Conservation (phyloP, 2,329 filamentous ascomycete genomes). For the Capronia epimyces region DNA sequence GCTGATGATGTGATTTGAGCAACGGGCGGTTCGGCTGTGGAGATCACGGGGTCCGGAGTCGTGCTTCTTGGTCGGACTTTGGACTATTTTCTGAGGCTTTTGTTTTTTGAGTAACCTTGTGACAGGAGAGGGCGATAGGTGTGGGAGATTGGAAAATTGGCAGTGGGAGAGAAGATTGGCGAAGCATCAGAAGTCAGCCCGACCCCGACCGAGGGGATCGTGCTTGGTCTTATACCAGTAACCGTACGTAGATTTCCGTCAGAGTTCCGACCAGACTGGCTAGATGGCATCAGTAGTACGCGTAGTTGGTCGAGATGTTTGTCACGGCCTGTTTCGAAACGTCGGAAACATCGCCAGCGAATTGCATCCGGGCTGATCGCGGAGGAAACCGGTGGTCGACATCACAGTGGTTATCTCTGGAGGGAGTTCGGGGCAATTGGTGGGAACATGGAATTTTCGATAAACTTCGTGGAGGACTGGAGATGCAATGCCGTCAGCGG, state of each 20-base stretch:
- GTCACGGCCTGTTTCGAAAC: not conserved
- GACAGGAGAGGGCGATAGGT: not conserved
- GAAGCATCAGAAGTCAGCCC: no score
- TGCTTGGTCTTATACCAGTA: not conserved
- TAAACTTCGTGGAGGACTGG: conserved; percentile 5
- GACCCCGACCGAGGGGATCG: no score
- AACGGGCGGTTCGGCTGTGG: conserved; percentile 12
- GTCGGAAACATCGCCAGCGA: conserved; percentile 4
- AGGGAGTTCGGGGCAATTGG: conserved; percentile 7
- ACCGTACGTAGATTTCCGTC: not conserved
- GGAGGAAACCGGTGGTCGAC: conserved; percentile 19
- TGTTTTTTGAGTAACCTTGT: conserved; percentile 6
- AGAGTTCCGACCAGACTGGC: not conserved
- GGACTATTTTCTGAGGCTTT: conserved; percentile 8
- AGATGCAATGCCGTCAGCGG: conserved; percentile 14
- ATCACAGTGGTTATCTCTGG: not conserved
- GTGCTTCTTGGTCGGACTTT: conserved; percentile 1
- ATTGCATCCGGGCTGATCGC: conserved; percentile 15
- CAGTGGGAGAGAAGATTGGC: not conserved
- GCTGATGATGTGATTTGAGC: conserved; percentile 10
- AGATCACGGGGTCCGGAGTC: conserved; percentile 14
- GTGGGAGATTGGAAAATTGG: not conserved
- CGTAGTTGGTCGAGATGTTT: not conserved
- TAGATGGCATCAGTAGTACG: conserved; percentile 1
- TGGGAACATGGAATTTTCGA: not conserved